Conservation (phyloP, 352 stramenopile genomes). For the Stramenopiles sp. region DNA sequence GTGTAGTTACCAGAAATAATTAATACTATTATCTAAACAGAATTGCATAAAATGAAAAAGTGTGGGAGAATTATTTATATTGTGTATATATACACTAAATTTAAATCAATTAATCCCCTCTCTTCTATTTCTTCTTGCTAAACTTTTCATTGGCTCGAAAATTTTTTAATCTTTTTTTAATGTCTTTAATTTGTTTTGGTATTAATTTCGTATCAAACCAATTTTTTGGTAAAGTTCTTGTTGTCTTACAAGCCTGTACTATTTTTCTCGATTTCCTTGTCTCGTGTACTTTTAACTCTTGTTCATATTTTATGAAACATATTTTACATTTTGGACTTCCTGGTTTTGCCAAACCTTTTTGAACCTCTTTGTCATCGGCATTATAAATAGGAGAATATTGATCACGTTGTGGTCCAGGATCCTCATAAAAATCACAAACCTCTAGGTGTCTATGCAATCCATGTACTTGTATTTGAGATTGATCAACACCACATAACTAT, state of each 20-base stretch:
- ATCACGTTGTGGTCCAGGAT: background rate
- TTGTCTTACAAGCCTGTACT: background rate
- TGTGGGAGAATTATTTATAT: too few species aligned
- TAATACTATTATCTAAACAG: too few species aligned
- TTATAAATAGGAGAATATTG: background rate
- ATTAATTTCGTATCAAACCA: background rate
- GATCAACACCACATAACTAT: background rate
- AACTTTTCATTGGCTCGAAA: background rate
- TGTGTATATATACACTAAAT: too few species aligned
- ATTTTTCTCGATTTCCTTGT: background rate
- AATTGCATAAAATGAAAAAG: too few species aligned
- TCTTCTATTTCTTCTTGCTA: background rate
- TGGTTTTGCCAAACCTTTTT: background rate
- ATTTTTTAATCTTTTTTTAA: background rate
- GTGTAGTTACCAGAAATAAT: too few species aligned
- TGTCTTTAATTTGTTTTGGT: background rate
- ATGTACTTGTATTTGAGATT: background rate
- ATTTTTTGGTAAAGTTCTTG: background rate
- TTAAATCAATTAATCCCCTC: too few species aligned
- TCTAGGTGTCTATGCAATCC: background rate
- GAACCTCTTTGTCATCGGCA: background rate
- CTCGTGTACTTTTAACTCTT: background rate
- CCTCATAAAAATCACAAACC: background rate
- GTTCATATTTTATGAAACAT: too few species aligned
- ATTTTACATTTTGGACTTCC: background rate